Base-by-base conservation (phyloP, 1,139 yeast species). In the Kazachstania sp. region DNA sequence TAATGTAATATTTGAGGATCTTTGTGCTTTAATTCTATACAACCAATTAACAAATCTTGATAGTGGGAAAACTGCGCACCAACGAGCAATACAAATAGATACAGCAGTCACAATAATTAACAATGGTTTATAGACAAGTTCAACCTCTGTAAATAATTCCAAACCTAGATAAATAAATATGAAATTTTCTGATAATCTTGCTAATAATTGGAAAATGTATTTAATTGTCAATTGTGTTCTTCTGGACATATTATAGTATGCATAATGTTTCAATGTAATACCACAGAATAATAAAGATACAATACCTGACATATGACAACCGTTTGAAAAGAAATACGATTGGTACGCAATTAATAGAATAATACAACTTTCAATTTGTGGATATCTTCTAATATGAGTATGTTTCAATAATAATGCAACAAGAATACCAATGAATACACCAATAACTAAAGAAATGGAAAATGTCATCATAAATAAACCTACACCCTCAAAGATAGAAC, bases 251-350 rank as follows among this genome's bases (percentile, higher is more conserved):
- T 90, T 94, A 68, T 78, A 92, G 68, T 88, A 90, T 18, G 98
- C 98, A 64, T 94, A 94, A 67, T 94, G 98, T 66, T 92, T 92
- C 63, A 94, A 71, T 3, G 98, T 92, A 53, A 94, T 90, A 46
- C 98, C 98, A 65, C 97, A 92, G 69, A 94, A 94, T 54, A 94
- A 71, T 54, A 94, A 73, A 1, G 97, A 87, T 7, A 94, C 99
- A 58, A 92, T 94, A 43, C 99, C 99, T 6, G 97, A 88, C 98
- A 92, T 92, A 65, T 94, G 98, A 57, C 98, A 94, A 39, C 98
- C 99, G 63, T 92, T 94, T 43, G 97, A 90, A 67, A 94, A 92
- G 72, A 94, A 94, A 65, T 94, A 94, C 0, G 97, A 86, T 57
- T 90, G 95, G 64, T 94, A 94, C 7, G 98, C 97, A 65, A 90